Percentiles rank a stretch among this genome's conserved stretches.
phyloP scores from a whole-genome alignment of 441 rosid species.

The Francoa sonchifolia region DNA sequence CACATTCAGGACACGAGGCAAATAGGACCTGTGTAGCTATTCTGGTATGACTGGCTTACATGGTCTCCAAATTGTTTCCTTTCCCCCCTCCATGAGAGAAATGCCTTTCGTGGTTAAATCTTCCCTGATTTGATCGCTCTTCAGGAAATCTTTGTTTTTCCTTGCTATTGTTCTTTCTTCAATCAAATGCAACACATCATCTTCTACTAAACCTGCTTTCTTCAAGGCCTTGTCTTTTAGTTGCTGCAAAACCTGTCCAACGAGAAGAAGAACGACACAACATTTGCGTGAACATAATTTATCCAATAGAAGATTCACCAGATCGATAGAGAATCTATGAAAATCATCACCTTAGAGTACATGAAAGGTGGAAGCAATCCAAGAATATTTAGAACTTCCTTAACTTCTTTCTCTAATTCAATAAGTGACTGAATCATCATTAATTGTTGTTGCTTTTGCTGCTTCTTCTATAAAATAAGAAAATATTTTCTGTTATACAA shows the following conservation, averaged over 20 bases:
- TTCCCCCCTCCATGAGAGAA: slow-evolving; percentile 69
- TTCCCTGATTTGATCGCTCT: slow-evolving; percentile 62
- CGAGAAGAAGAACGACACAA: no score
- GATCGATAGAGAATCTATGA: neutral
- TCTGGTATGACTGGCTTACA: slow-evolving; percentile 37
- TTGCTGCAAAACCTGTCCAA: slow-evolving; percentile 37
- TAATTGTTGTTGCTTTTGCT: slow-evolving; percentile 43
- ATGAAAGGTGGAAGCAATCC: slow-evolving; percentile 44
- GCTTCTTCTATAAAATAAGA: slow-evolving; percentile 41
- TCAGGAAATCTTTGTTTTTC: slow-evolving; percentile 51
- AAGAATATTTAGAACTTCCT: slow-evolving; percentile 37
- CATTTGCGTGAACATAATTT: neutral
- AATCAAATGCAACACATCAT: slow-evolving; percentile 30
- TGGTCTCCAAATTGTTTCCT: slow-evolving; percentile 74
- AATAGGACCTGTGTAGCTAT: no score
- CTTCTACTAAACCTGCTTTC: slow-evolving; percentile 49
- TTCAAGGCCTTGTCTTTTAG: slow-evolving; percentile 53
- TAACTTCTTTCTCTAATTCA: slow-evolving; percentile 47
- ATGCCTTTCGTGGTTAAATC: slow-evolving; percentile 51
- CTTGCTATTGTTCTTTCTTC: slow-evolving; percentile 54
- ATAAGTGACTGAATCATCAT: slow-evolving; percentile 41
- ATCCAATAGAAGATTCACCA: neutral
- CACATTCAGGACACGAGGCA: no score
- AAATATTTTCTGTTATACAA: neutral
- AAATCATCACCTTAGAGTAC: slow-evolving; percentile 35